Base-by-base conservation (phyloP, 2,329 filamentous ascomycete species). In the Penicillium paneum region DNA sequence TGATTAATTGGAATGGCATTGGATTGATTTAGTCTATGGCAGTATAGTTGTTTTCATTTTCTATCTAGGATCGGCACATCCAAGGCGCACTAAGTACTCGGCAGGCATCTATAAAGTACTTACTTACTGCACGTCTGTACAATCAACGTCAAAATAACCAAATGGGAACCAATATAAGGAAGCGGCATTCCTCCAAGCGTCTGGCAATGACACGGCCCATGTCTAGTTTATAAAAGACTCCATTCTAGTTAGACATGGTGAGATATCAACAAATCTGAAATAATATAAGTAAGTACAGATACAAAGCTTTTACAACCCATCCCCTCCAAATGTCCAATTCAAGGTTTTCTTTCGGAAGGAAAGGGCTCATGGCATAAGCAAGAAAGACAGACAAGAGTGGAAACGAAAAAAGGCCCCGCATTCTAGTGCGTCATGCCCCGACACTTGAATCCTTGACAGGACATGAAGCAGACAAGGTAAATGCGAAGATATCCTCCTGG, bases 121-220 rank as follows among this genome's bases (percentile, higher is more conserved):
- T n/a, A 21, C 32, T 21, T 28, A 7, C 12, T 41, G 44, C 12
- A 26, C 7, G 28, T 17, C 10, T 15, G 19, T 17, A 28, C 6
- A 13, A 28, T 12, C 24, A 28, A 28, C 24, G 26, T 44, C 12
- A 12, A 8, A 29, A 28, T 12, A 29, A 32, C 11, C 36, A 34
- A 21, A 32, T 3, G 13, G n/a, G 24, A 38, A 19, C 1, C 24
- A 41, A 24, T 12, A 49, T 49, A 28, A n/a, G 28, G 7, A 42
- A 42, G 19, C 29, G 47, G 38, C 19, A 26, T 19, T 21, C 47
- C 47, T 42, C 47, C 28, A 42, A 15, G 24, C 28, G 34, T 56
- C 42, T 44, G 52, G 49, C 50, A 32, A 32, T 56, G 47, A 43
- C 57, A 59, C 54, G 58, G 59, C 56, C 59, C 61, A 49, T 42